A percentile compares a stretch with the other conserved stretches of the same genome.
phyloP scores from a whole-genome alignment of 163 green algal species.

The Scenedesmus sp. region DNA sequence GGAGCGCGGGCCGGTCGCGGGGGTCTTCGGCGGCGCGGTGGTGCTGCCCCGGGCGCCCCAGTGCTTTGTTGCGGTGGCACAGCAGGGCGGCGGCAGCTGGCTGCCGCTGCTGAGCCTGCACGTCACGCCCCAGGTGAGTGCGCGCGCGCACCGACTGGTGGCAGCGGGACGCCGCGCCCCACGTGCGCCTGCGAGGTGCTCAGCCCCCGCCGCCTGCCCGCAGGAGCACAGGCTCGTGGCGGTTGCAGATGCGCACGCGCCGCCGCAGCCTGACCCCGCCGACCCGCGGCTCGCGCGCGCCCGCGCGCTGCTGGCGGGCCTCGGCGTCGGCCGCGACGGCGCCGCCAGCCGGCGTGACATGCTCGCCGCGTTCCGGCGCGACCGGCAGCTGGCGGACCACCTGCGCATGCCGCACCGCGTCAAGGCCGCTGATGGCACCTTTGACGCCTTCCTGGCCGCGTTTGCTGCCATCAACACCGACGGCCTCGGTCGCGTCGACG shows the following conservation, averaged over 20 bases:
- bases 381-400: conserved; percentile 61
- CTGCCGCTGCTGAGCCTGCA: conserved; percentile 6
- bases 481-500: conserved; percentile 25
- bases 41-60: conserved; percentile 7
- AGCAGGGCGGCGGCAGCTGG: not conserved
- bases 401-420: conserved; percentile 56
- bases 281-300: not conserved
- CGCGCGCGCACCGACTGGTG: too few relatives aligned
- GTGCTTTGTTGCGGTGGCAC: conserved; percentile 27
- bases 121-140: conserved; percentile 13
- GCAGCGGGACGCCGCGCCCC: too few relatives aligned
- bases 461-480: conserved; percentile 37
- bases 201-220: not conserved
- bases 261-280: not conserved
- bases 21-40: conserved; percentile 3
- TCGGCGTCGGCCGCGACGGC: conserved; percentile 26
- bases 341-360: conserved; percentile 55
- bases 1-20: not conserved
- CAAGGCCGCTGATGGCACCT: conserved; percentile 40
- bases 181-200: too few relatives aligned
- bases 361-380: conserved; percentile 58
- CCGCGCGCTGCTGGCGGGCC: conserved; percentile 11
- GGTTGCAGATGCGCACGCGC: not conserved
- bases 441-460: conserved; percentile 27
- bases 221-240: conserved; percentile 1